These are phyloP conservation scores for Brettanomyces nanus DNA, from an alignment of 805 yeast genomes.

Conservation along the genomic window DNA sequence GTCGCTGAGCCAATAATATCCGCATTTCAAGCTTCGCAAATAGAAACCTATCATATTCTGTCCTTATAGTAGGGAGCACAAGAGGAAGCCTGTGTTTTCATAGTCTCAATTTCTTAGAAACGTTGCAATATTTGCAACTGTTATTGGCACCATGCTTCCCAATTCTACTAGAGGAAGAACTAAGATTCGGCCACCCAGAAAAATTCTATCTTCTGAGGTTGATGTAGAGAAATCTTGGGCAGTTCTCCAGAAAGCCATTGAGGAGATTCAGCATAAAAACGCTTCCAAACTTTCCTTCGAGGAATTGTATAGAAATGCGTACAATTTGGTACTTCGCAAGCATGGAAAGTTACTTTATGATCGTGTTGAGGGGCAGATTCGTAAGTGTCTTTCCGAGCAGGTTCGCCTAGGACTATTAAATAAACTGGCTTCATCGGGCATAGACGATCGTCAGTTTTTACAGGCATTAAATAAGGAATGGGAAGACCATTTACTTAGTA, in stretches of 20 bases:
- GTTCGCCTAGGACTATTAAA: conserved; percentile 14
- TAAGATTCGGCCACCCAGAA: conserved; percentile 61
- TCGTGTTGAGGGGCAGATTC: conserved; percentile 43
- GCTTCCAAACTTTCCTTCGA: conserved; percentile 75
- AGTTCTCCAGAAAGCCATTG: conserved; percentile 56
- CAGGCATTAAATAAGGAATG: conserved; percentile 38
- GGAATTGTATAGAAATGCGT: conserved; percentile 71
- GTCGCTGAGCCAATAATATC: no score
- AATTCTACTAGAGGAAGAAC: conserved; percentile 28
- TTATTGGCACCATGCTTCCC: conserved; percentile 2
- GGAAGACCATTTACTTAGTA: conserved; percentile 63
- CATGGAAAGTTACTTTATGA: conserved; percentile 60
- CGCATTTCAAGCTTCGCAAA: no score
- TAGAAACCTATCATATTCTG: no score
- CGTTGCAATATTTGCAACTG: no score
- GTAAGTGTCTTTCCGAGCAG: conserved; percentile 33
- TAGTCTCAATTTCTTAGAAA: no score
- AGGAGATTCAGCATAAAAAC: conserved; percentile 61
- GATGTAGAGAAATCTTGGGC: conserved; percentile 66
- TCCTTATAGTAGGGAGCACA: no score
- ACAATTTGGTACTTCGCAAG: conserved; percentile 64
- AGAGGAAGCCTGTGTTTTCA: no score
- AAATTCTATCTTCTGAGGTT: conserved; percentile 30
- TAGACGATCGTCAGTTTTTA: conserved; percentile 23
- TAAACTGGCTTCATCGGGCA: conserved; percentile 5